phyloP scores from a whole-genome alignment of 805 yeast genomes.

The Pichia manshurica region DNA sequence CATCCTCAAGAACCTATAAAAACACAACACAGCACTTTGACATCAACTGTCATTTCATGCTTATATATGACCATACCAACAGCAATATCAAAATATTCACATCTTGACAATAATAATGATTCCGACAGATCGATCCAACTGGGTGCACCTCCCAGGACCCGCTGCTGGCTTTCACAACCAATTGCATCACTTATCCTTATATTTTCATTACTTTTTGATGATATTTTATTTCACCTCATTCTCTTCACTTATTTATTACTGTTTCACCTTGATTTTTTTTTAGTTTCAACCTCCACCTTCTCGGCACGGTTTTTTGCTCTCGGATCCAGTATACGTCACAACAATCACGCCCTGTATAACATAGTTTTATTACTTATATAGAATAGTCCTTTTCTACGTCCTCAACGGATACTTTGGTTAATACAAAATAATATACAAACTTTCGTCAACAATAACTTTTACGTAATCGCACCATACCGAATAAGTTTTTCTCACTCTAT shows the following conservation, averaged over 20 bases:
- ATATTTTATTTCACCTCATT: too few relatives aligned
- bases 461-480: neutral
- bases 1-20: constrained; percentile 31
- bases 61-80: neutral
- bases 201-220: too few relatives aligned
- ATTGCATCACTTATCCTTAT: too few relatives aligned
- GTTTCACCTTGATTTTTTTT: neutral
- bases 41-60: constrained; percentile 16
- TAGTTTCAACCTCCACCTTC: neutral
- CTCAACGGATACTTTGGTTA: constrained; percentile 18
- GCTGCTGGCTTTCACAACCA: too few relatives aligned
- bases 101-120: neutral
- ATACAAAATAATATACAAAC: constrained; percentile 1
- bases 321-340: neutral
- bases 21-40: neutral
- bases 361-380: constrained; percentile 5
- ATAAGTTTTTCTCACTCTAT: neutral
- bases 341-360: constrained; percentile 7
- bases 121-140: too few relatives aligned
- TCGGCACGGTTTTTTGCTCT: neutral
- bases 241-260: neutral
- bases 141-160: too few relatives aligned
- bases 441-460: neutral
- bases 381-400: constrained; percentile 16
- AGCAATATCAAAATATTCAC: neutral